A percentile compares a stretch with the other conserved stretches of the same genome.
Evolutionary conservation across 2,329 filamentous ascomycete species (phyloP).

Genomic region (Aspergillus fischeri): DNA sequence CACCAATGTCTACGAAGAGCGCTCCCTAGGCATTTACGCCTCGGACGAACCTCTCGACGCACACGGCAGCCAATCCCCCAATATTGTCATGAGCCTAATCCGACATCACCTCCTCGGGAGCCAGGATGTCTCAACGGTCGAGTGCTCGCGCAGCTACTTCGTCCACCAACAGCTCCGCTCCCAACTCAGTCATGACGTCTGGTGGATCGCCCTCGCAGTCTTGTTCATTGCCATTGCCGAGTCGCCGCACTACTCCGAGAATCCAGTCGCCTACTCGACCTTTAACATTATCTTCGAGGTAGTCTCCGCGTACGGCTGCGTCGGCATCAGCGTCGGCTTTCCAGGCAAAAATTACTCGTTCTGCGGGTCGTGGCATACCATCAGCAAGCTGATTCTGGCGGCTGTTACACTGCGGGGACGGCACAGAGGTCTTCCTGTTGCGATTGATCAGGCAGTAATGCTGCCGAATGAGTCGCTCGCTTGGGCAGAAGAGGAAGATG

Average conservation of each 20-base stretch:
- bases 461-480: conserved; percentile 37
- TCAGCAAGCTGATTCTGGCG: conserved; percentile 57
- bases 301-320: conserved; percentile 54
- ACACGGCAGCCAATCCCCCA: conserved; percentile 16
- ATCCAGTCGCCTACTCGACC: conserved; percentile 52
- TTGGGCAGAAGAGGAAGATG: conserved; percentile 42
- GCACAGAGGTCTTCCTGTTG: conserved; percentile 55
- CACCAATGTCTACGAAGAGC: conserved; percentile 69
- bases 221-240: conserved; percentile 60
- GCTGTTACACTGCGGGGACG: conserved; percentile 56
- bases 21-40: conserved; percentile 53
- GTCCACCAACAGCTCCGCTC: conserved; percentile 57
- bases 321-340: conserved; percentile 58
- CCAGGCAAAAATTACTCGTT: conserved; percentile 54
- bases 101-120: conserved; percentile 23
- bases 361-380: conserved; percentile 50
- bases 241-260: conserved; percentile 49
- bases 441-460: conserved; percentile 51
- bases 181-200: conserved; percentile 64
- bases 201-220: conserved; percentile 60
- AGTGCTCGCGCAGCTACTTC: conserved; percentile 45
- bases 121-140: conserved; percentile 14
- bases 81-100: conserved; percentile 24
- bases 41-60: conserved; percentile 25
- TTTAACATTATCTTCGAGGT: conserved; percentile 55